These are phyloP conservation scores for Ogataea glucozyma DNA, from an alignment of 805 yeast species.

Conservation along the genomic window DNA sequence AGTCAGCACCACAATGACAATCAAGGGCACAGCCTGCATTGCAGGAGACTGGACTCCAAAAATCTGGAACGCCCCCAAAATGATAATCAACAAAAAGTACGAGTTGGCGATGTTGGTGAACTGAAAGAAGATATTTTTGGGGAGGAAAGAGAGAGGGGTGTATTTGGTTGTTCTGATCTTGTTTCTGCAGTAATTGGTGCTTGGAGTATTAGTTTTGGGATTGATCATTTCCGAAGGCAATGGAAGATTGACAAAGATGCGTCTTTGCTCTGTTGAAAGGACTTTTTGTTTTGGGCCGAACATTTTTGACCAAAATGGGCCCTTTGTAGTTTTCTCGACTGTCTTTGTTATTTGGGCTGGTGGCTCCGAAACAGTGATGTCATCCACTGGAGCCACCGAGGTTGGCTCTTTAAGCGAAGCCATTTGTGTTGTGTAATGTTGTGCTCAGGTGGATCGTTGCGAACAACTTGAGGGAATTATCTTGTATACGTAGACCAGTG, in stretches of 20 bases:
- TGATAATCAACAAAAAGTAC: slow-evolving; percentile 56
- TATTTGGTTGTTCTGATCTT: slow-evolving; percentile 65
- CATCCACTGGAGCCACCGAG: not conserved
- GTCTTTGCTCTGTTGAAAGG: slow-evolving; percentile 33
- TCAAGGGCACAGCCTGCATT: slow-evolving; percentile 76
- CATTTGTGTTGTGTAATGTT: too few relatives aligned
- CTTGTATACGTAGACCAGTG: too few relatives aligned
- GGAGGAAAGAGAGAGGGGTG: slow-evolving; percentile 57
- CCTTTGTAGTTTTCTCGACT: slow-evolving; percentile 3
- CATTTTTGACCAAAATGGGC: slow-evolving; percentile 9
- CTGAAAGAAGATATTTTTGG: slow-evolving; percentile 55
- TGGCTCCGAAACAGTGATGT: not conserved
- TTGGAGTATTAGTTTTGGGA: slow-evolving; percentile 50
- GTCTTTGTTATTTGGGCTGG: not conserved
- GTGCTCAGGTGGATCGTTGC: too few relatives aligned
- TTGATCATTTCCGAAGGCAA: slow-evolving; percentile 63
- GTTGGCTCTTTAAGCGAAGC: not conserved
- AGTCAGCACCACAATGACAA: slow-evolving; percentile 73
- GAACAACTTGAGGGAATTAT: too few relatives aligned
- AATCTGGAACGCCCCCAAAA: slow-evolving; percentile 61
- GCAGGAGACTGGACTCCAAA: slow-evolving; percentile 77
- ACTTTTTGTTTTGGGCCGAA: slow-evolving; percentile 6
- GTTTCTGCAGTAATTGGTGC: slow-evolving; percentile 48
- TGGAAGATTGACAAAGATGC: slow-evolving; percentile 56
- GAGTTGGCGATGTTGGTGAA: slow-evolving; percentile 60